These are phyloP conservation scores for Artemisia tridentata DNA, from an alignment of 129 eudicot genomes.

Conservation along the genomic window DNA sequence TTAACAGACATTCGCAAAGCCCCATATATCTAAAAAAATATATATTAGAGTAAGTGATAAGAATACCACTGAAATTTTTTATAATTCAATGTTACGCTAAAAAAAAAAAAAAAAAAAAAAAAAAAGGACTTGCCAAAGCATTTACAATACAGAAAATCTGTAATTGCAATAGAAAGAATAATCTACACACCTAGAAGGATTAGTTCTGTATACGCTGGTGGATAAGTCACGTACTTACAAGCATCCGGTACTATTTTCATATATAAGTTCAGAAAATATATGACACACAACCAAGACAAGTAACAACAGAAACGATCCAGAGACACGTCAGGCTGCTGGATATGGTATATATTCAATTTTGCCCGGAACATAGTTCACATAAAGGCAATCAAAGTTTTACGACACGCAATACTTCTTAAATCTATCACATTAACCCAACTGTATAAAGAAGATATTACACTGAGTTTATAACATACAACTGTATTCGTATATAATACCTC, in stretches of 20 bases:
- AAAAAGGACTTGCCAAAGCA: neutral
- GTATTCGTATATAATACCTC: slow-evolving; percentile 12
- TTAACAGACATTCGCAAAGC: slow-evolving; percentile 98
- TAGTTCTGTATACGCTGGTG: too few species aligned
- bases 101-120: too few species aligned
- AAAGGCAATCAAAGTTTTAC: slow-evolving; percentile 9
- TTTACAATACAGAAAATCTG: slow-evolving; percentile 1
- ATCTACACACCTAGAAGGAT: slow-evolving; percentile 5
- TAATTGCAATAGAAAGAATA: neutral
- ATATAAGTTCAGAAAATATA: neutral
- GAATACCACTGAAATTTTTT: slow-evolving; percentile 11
- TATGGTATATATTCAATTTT: slow-evolving; percentile 5
- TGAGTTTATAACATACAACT: neutral
- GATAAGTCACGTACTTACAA: too few species aligned
- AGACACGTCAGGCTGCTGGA: slow-evolving; percentile 3
- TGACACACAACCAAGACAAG: neutral
- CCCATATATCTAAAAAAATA: slow-evolving; percentile 77
- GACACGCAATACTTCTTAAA: neutral
- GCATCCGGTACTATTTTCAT: too few species aligned
- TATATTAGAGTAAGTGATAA: slow-evolving; percentile 24
- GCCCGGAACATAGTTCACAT: too few species aligned
- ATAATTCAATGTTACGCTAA: neutral
- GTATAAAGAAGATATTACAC: neutral
- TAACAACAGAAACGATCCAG: slow-evolving; percentile 1
- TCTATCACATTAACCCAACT: slow-evolving; percentile 17